Evolutionary conservation across 805 yeast species (phyloP).

Genomic region (Starmerella davenportii): DNA sequence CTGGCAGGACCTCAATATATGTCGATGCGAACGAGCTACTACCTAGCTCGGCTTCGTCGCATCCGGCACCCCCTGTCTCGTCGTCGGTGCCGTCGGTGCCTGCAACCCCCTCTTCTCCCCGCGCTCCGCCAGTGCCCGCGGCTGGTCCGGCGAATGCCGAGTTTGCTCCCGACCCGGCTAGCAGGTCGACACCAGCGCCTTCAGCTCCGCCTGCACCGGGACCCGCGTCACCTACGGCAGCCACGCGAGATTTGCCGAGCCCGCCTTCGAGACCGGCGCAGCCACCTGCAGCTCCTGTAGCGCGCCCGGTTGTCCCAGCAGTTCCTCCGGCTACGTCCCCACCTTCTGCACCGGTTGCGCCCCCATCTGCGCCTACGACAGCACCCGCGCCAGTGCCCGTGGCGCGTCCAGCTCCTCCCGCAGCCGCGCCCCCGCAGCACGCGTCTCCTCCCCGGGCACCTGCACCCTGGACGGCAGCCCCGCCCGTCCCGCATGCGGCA

Average conservation of each 20-base stretch:
- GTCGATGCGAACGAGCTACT: no score
- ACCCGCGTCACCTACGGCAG: no score
- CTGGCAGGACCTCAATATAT: no score
- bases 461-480: background rate
- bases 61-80: background rate
- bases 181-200: conserved; percentile 1
- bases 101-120: conserved; percentile 6
- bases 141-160: conserved; percentile 9
- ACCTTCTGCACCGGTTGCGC: conserved; percentile 11
- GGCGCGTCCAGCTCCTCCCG: conserved; percentile 3
- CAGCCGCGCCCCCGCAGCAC: background rate
- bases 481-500: conserved; percentile 4
- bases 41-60: background rate
- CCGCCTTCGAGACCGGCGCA: no score
- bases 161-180: conserved; percentile 9
- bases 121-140: conserved; percentile 8
- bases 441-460: background rate
- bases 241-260: no score
- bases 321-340: conserved; percentile 10
- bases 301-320: conserved; percentile 9
- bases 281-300: conserved; percentile 12
- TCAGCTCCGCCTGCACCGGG: conserved; percentile 6
- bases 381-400: conserved; percentile 1
- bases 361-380: conserved; percentile 5
- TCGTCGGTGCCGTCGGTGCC: conserved; percentile 6